Evolutionary conservation across 768 basidiomycete species (phyloP), one percentile per base, ranked within the genome.

Genomic region (Holtermanniella nyarrowii): DNA sequence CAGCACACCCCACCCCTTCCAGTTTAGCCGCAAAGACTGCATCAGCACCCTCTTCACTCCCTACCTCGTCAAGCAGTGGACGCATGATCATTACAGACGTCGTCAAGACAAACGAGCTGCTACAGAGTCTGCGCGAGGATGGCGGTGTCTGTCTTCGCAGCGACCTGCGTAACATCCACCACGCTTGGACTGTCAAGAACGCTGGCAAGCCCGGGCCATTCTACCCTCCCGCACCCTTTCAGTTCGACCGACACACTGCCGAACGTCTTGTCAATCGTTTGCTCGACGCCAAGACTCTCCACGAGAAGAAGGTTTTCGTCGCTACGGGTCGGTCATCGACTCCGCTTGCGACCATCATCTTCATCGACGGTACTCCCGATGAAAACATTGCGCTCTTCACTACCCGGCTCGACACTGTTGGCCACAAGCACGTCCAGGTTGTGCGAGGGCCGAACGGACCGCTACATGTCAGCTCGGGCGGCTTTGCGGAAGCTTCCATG

Each of bases 201-300:
- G 65, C 63, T 11, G 65, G 65, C 1, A 64, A 58, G 2, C 59
- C 62, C 43, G 48, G 46, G 22, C 60, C 60, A 4, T 26, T 50
- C 40, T 62, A 62, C 1, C 65, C 65, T 26, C 27, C 53, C 10
- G 42, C 52, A 16, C 55, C 44, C 2, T 54, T 50, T 26, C 55
- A 41, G 16, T 59, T 69, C 58, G 67, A 66, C 47, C 51, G 59
- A 66, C 77, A 84, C 12, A 87, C 87, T 1, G 77, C 82, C 24
- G 76, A 75, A 23, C 69, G 76, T 4, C 80, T 82, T 0, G 72
- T 86, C 47, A 77, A 78, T 53, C 78, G 69, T 21, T 68, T 91
- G 63, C 82, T 85, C 68, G 75, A 71, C 39, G 79, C 78, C 25
- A 82, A 82, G 5, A 78, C 81, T 56, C 71, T 91, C 54, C 88